phyloP scores from a whole-genome alignment of 768 basidiomycete genomes.

The Rossbeevera mucosa region DNA sequence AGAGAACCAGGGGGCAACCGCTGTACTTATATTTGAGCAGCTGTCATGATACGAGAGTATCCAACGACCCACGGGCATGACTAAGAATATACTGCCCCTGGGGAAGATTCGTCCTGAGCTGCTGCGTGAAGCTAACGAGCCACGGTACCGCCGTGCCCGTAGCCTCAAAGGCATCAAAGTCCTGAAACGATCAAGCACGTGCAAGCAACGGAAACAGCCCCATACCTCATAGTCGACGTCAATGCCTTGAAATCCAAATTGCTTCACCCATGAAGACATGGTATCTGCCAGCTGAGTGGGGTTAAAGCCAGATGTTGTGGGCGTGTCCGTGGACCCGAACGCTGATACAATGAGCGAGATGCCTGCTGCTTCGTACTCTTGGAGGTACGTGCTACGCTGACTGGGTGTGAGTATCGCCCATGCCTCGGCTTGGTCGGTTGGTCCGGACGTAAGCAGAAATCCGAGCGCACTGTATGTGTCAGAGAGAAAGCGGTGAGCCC shows the following conservation, averaged over 20 bases:
- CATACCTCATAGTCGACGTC: slow-evolving; percentile 47
- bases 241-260: slow-evolving; percentile 45
- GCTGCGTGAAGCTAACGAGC: slow-evolving; percentile 28
- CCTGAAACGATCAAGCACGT: slow-evolving; percentile 7
- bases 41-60: not conserved
- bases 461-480: not conserved
- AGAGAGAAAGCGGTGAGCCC: not conserved
- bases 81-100: slow-evolving; percentile 28
- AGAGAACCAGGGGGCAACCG: slow-evolving; percentile 5
- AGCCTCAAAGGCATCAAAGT: slow-evolving; percentile 23
- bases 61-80: slow-evolving; percentile 27
- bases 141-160: slow-evolving; percentile 32
- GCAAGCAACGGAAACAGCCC: not conserved
- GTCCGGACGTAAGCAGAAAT: not conserved
- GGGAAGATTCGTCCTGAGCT: slow-evolving; percentile 16
- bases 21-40: not conserved
- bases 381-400: slow-evolving; percentile 38
- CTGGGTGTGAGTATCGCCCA: slow-evolving; percentile 36
- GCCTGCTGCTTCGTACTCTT: slow-evolving; percentile 47
- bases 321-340: slow-evolving; percentile 40
- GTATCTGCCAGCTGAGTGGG: slow-evolving; percentile 12
- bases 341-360: slow-evolving; percentile 52
- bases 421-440: not conserved
- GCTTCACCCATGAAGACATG: slow-evolving; percentile 41
- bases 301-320: slow-evolving; percentile 33